A percentile compares a stretch with the other conserved stretches of the same genome.
These are phyloP conservation scores for Pythium myriotylum DNA, from an alignment of 352 stramenopile genomes.

Conservation along the genomic window DNA sequence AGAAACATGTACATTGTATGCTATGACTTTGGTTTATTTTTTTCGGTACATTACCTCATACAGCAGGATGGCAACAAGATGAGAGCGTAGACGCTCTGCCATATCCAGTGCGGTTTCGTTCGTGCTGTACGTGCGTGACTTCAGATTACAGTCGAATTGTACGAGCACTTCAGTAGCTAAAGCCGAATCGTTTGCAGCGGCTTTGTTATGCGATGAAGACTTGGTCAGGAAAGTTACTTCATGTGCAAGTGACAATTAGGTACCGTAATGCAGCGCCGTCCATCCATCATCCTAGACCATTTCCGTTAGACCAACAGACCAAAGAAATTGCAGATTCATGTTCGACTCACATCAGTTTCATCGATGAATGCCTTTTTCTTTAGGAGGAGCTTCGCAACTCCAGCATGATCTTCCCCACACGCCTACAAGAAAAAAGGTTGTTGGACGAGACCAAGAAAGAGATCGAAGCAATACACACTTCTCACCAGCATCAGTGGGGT, in stretches of 20 bases:
- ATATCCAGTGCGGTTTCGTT: constrained; percentile 82
- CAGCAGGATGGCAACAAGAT: constrained; percentile 74
- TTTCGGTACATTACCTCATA: constrained; percentile 74
- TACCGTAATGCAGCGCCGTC: constrained; percentile 81
- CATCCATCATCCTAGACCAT: constrained; percentile 72
- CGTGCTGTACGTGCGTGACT: constrained; percentile 59
- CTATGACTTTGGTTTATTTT: not conserved
- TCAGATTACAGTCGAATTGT: constrained; percentile 60
- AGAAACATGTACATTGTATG: not conserved
- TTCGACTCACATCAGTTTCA: constrained; percentile 66
- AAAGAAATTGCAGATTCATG: not conserved
- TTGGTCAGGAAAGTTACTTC: no score
- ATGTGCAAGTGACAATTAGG: no score
- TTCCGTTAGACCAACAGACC: not conserved
- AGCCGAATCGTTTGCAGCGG: constrained; percentile 63
- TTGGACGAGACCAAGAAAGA: not conserved
- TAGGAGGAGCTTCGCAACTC: constrained; percentile 58
- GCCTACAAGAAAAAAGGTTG: constrained; percentile 37
- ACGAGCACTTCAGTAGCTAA: constrained; percentile 72
- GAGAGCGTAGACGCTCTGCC: constrained; percentile 69
- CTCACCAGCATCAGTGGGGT: constrained; percentile 78
- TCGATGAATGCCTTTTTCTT: constrained; percentile 78
- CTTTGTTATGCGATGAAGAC: constrained; percentile 26
- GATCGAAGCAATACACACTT: not conserved
- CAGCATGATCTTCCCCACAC: constrained; percentile 70